A percentile compares a stretch with the other conserved stretches of the same genome.
Conservation (phyloP, 495 filamentous ascomycete species). For the Xylaria palmicola region DNA sequence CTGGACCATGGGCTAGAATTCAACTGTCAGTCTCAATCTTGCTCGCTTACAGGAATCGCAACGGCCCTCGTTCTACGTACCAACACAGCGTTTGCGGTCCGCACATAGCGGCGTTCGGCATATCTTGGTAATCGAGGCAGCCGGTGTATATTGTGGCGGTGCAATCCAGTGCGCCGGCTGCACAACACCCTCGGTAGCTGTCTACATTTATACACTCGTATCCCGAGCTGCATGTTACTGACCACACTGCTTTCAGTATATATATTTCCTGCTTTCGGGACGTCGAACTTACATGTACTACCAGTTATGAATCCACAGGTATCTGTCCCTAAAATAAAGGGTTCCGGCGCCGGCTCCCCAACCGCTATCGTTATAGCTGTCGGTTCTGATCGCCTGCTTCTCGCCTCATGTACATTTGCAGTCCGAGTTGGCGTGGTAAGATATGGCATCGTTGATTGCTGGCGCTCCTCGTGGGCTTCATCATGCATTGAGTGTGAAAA, state of each 20-base stretch:
- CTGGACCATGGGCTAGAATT: conserved; percentile 14
- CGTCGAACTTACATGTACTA: conserved; percentile 23
- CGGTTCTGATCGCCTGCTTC: conserved; percentile 9
- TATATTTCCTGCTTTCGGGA: background rate
- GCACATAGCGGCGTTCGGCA: conserved; percentile 13
- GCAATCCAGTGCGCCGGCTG: conserved; percentile 19
- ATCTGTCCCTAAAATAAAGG: conserved; percentile 21
- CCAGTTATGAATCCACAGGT: conserved; percentile 27
- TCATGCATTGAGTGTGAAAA: conserved; percentile 15
- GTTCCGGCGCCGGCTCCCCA: background rate
- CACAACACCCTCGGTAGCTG: conserved; percentile 26
- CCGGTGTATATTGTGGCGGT: conserved; percentile 23
- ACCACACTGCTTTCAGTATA: background rate
- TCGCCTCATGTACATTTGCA: background rate
- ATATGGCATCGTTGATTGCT: conserved; percentile 24
- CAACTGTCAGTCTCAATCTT: background rate
- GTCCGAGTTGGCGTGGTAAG: conserved; percentile 21
- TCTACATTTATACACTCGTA: conserved; percentile 27
- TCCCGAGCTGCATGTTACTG: conserved; percentile 27
- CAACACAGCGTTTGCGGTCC: conserved; percentile 28
- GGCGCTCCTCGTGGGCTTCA: conserved; percentile 15
- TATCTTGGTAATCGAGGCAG: conserved; percentile 21
- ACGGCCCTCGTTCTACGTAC: conserved; percentile 13
- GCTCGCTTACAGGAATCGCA: background rate
- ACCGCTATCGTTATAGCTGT: conserved; percentile 11